Evolutionary conservation across 2,329 filamentous ascomycete species (phyloP).

Genomic region (Orbilia ellipsospora): DNA sequence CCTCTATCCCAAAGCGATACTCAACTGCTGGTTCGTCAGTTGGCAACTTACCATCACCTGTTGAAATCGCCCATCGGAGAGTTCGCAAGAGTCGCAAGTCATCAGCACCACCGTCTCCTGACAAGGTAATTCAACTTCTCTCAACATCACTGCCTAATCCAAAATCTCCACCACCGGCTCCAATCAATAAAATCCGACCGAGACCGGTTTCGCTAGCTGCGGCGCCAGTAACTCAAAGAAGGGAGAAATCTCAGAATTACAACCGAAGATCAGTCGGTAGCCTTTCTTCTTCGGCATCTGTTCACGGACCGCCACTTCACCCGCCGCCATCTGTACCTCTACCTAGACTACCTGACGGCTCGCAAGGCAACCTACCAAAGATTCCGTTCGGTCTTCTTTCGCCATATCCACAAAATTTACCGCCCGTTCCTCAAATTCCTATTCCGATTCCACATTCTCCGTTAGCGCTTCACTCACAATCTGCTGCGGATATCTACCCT

Average conservation of each 20-base stretch:
- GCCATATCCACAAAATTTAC: constrained; percentile 37
- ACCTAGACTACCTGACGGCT: constrained; percentile 43
- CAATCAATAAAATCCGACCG: constrained; percentile 30
- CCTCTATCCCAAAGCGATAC: constrained; percentile 52
- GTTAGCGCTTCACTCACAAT: constrained; percentile 52
- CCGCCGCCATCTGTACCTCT: constrained; percentile 50
- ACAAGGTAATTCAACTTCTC: constrained; percentile 32
- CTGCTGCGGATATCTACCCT: constrained; percentile 34
- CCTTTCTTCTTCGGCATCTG: constrained; percentile 47
- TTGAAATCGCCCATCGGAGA: constrained; percentile 42
- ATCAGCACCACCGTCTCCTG: constrained; percentile 45
- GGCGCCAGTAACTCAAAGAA: constrained; percentile 42
- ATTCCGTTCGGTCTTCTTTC: constrained; percentile 31
- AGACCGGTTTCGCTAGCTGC: constrained; percentile 52
- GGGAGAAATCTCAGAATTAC: constrained; percentile 40
- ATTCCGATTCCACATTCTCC: constrained; percentile 53
- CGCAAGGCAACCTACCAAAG: constrained; percentile 42
- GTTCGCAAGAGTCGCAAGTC: constrained; percentile 44
- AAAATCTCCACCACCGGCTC: constrained; percentile 36
- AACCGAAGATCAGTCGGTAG: constrained; percentile 49
- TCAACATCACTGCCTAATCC: constrained; percentile 50
- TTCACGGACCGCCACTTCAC: constrained; percentile 53
- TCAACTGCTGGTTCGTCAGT: constrained; percentile 43
- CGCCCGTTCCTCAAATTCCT: constrained; percentile 51
- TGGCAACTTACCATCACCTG: constrained; percentile 42